These are phyloP conservation scores for Scleromitrula shiraiana DNA, from an alignment of 2,329 filamentous ascomycete species.

Conservation along the genomic window DNA sequence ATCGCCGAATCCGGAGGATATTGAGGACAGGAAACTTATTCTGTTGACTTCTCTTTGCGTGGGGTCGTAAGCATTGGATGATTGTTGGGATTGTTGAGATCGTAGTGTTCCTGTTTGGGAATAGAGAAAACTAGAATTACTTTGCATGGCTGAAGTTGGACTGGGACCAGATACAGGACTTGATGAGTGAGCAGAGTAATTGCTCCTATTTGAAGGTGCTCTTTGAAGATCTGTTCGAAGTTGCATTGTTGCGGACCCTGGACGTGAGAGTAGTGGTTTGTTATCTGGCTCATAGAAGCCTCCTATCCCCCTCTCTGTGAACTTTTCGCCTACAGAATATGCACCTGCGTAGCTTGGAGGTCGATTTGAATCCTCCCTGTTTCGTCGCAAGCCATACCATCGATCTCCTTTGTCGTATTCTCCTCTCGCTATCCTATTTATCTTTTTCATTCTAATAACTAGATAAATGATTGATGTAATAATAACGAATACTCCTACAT, in stretches of 20 bases:
- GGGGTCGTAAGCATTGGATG: constrained; percentile 19
- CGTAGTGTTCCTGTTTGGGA: constrained; percentile 3
- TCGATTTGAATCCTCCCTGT: constrained; percentile 11
- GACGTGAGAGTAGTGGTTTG: not conserved
- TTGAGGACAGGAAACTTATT: constrained; percentile 43
- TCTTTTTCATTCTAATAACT: constrained; percentile 19
- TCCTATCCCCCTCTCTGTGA: not conserved
- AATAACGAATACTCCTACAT: constrained; percentile 26
- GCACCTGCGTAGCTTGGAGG: constrained; percentile 2
- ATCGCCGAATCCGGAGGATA: constrained; percentile 58
- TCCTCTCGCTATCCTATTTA: constrained; percentile 18
- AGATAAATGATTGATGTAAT: constrained; percentile 22
- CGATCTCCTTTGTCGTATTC: constrained; percentile 14
- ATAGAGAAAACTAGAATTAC: constrained; percentile 3
- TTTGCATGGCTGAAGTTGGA: not conserved
- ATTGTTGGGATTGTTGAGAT: constrained; percentile 12
- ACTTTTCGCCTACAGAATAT: constrained; percentile 6
- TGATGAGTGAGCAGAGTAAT: not conserved
- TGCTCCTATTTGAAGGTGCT: not conserved
- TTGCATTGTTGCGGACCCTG: not conserved
- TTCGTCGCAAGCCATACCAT: constrained; percentile 24
- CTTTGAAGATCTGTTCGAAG: constrained; percentile 7
- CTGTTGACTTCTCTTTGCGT: constrained; percentile 20
- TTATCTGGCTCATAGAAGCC: not conserved
- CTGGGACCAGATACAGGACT: not conserved